These are phyloP conservation scores for Mucor sp. DNA, from an alignment of 371 early-diverging fungal genomes.

Conservation along the genomic window DNA sequence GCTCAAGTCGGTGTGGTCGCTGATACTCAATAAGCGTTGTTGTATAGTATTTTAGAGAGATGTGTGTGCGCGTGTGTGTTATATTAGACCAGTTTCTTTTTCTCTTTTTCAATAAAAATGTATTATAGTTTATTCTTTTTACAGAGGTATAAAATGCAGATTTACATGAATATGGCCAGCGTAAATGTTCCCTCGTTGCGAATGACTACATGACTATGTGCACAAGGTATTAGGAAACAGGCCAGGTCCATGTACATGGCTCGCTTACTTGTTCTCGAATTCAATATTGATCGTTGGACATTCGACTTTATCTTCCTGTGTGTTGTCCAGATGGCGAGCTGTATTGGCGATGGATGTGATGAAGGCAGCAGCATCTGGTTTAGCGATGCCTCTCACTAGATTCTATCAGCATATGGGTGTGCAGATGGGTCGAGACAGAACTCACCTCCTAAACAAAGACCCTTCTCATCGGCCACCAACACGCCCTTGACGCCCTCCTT, in stretches of 20 bases:
- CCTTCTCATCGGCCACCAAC: constrained; percentile 46
- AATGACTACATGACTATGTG: constrained; percentile 41
- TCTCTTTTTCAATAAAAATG: not conserved
- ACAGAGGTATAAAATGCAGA: not conserved
- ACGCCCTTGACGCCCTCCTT: constrained; percentile 54
- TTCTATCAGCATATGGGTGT: not conserved
- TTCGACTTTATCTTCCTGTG: constrained; percentile 39
- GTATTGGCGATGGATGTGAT: constrained; percentile 43
- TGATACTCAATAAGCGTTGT: constrained; percentile 29
- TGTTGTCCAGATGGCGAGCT: constrained; percentile 28
- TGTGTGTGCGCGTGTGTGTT: not conserved
- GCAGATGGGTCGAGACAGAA: not conserved
- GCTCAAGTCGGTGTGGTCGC: constrained; percentile 97
- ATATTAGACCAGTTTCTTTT: not conserved
- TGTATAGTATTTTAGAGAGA: not conserved
- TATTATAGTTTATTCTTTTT: not conserved
- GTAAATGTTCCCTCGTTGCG: constrained; percentile 50
- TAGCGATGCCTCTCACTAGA: constrained; percentile 46
- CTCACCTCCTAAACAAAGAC: constrained; percentile 50
- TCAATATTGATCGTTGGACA: constrained; percentile 47
- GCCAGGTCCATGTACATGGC: not conserved
- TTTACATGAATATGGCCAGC: constrained; percentile 46
- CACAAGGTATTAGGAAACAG: not conserved
- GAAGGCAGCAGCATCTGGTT: constrained; percentile 40
- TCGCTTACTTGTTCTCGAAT: constrained; percentile 42